These are phyloP conservation scores for Chlorella sp. DNA, from an alignment of 139 green algal genomes.

Conservation along the genomic window DNA sequence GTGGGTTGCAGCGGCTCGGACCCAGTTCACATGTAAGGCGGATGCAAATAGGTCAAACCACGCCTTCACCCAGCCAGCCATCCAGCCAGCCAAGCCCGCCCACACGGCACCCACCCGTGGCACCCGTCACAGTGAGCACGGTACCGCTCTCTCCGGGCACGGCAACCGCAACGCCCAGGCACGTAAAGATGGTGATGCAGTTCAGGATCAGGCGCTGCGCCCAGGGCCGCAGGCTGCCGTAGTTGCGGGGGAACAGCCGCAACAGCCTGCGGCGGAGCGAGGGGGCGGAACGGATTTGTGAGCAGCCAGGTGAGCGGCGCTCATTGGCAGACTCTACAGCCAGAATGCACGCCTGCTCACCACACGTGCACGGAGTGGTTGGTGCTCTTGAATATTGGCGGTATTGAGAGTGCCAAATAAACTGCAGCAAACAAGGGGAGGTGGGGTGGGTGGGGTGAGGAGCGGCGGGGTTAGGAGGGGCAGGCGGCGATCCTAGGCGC, in stretches of 20 bases:
- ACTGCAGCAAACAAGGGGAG: background rate
- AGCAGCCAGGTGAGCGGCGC: too few species aligned
- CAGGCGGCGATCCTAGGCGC: background rate
- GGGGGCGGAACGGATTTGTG: too few species aligned
- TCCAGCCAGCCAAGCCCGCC: too few species aligned
- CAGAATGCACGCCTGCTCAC: too few species aligned
- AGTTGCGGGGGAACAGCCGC: slow-evolving; percentile 1
- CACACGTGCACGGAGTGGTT: slow-evolving; percentile 10
- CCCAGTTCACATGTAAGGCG: background rate
- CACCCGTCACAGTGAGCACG: slow-evolving; percentile 10
- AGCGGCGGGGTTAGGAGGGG: background rate
- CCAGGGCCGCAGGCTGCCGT: background rate
- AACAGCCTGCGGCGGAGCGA: background rate
- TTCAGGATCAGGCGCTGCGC: slow-evolving; percentile 5
- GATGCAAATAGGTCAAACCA: too few species aligned
- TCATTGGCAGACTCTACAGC: too few species aligned
- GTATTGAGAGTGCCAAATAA: slow-evolving; percentile 6
- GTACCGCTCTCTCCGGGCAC: slow-evolving; percentile 13
- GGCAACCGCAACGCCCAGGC: slow-evolving; percentile 11
- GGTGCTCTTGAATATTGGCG: slow-evolving; percentile 5
- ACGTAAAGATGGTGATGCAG: slow-evolving; percentile 14
- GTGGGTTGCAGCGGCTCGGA: background rate
- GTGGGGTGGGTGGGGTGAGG: background rate
- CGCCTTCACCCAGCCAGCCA: background rate
- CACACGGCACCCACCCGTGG: background rate